Evolutionary conservation across 2,329 filamentous ascomycete genomes (phyloP).

Genomic region (Aspergillus neotritici): DNA sequence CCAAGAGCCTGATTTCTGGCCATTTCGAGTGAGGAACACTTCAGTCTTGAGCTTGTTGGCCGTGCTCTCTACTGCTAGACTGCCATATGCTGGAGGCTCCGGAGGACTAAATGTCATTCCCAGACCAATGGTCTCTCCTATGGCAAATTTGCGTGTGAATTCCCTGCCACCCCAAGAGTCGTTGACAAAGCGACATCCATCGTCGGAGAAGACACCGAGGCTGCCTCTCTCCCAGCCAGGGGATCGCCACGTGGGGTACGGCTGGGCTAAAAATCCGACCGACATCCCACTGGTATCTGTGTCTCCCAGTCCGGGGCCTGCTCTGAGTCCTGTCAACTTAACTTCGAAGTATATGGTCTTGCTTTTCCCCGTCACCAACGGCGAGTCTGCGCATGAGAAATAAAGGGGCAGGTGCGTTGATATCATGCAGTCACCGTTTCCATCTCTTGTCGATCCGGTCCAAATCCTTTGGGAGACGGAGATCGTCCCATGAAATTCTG

Average conservation of each 20-base stretch:
- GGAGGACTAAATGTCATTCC: slow-evolving; percentile 51
- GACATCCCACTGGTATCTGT: slow-evolving; percentile 50
- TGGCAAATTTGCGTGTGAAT: slow-evolving; percentile 50
- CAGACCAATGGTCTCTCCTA: slow-evolving; percentile 54
- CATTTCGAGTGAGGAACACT: slow-evolving; percentile 57
- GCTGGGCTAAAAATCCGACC: slow-evolving; percentile 55
- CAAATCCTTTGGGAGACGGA: slow-evolving; percentile 36
- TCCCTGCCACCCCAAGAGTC: slow-evolving; percentile 55
- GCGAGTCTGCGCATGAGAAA: slow-evolving; percentile 47
- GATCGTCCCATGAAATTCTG: slow-evolving; percentile 39
- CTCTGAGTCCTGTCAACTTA: slow-evolving; percentile 42
- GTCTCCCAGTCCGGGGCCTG: slow-evolving; percentile 25
- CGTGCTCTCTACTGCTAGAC: slow-evolving; percentile 24
- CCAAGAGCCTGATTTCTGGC: slow-evolving; percentile 49
- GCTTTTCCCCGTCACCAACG: slow-evolving; percentile 39
- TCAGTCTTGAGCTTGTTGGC: slow-evolving; percentile 38
- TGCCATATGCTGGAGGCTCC: slow-evolving; percentile 33
- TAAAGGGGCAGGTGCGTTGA: slow-evolving; percentile 54
- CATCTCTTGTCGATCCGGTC: slow-evolving; percentile 40
- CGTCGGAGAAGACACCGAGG: slow-evolving; percentile 57
- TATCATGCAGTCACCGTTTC: slow-evolving; percentile 48
- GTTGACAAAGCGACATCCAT: slow-evolving; percentile 59
- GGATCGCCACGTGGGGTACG: slow-evolving; percentile 57
- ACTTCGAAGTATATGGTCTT: slow-evolving; percentile 59
- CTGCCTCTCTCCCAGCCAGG: slow-evolving; percentile 60